A percentile compares a stretch with the other conserved stretches of the same genome.
phyloP scores from a whole-genome alignment of 2,329 filamentous ascomycete genomes.

The Colletotrichum paranaense region DNA sequence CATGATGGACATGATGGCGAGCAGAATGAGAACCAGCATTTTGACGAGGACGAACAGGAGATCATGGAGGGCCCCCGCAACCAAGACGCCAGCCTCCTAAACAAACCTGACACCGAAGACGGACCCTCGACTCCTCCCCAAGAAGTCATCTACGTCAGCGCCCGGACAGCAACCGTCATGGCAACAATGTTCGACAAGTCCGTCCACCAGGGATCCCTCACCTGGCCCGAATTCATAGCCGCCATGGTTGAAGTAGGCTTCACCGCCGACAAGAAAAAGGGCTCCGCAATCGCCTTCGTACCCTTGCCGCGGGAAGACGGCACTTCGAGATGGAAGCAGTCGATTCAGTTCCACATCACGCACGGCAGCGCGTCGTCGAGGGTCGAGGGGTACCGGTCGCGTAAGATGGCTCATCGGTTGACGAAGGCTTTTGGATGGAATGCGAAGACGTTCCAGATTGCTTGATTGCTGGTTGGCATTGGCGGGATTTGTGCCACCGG shows the following conservation, averaged over 20 bases:
- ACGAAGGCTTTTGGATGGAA: slow-evolving; percentile 50
- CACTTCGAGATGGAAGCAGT: slow-evolving; percentile 38
- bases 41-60: neutral
- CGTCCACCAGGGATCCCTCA: slow-evolving; percentile 44
- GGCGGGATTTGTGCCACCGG: neutral
- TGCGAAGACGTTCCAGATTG: slow-evolving; percentile 44
- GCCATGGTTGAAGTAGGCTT: slow-evolving; percentile 57
- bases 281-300: slow-evolving; percentile 54
- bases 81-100: neutral
- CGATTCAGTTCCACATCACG: slow-evolving; percentile 49
- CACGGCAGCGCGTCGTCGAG: slow-evolving; percentile 49
- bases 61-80: neutral
- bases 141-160: slow-evolving; percentile 48
- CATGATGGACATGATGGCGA: neutral
- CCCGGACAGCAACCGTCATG: slow-evolving; percentile 52
- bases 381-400: slow-evolving; percentile 48
- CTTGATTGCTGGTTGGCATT: neutral
- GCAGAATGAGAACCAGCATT: neutral
- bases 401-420: slow-evolving; percentile 44
- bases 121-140: neutral
- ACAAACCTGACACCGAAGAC: neutral
- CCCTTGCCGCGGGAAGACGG: slow-evolving; percentile 40
- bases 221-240: slow-evolving; percentile 51
- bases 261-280: slow-evolving; percentile 51
- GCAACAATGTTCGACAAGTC: slow-evolving; percentile 47